Evolutionary conservation across 2,329 filamentous ascomycete species (phyloP).

Genomic region (Xylariaceae sp.): DNA sequence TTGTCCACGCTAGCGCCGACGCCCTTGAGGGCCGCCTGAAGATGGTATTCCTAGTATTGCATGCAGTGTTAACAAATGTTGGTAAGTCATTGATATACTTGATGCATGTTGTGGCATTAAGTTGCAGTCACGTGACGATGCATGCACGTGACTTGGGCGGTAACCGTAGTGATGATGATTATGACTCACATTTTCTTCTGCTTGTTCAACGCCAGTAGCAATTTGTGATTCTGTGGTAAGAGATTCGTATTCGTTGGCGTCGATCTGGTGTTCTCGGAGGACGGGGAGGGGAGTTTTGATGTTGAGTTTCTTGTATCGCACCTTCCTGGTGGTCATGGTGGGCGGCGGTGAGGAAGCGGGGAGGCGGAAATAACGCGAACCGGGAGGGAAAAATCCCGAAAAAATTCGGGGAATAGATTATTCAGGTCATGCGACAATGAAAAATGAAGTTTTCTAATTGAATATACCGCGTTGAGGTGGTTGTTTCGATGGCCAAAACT

Average conservation of each 20-base stretch:
- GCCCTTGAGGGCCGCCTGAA: conserved; percentile 77
- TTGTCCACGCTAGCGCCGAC: conserved; percentile 61
- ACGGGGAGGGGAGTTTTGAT: conserved; percentile 87
- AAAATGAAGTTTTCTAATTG: conserved; percentile 61
- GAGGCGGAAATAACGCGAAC: conserved; percentile 44
- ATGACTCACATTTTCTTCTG: conserved; percentile 90
- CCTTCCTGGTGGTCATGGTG: conserved; percentile 70
- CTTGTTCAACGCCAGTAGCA: conserved; percentile 95
- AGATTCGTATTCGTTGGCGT: conserved; percentile 83
- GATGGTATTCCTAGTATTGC: conserved; percentile 80
- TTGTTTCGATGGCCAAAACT: conserved; percentile 61
- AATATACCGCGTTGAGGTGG: conserved; percentile 55
- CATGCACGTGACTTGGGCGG: conserved; percentile 58
- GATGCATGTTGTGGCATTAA: conserved; percentile 7
- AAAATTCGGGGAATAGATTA: conserved; percentile 70
- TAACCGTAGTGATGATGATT: conserved; percentile 38
- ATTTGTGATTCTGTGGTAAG: conserved; percentile 84
- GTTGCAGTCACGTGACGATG: conserved; percentile 47
- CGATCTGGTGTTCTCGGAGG: conserved; percentile 88
- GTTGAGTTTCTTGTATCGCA: conserved; percentile 89
- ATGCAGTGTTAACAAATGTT: conserved; percentile 17
- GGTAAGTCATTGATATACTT: conserved; percentile 14
- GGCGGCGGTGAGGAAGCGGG: conserved; percentile 39
- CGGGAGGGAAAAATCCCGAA: conserved; percentile 63
- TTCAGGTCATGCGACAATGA: conserved; percentile 59